Evolutionary conservation across 2,329 filamentous ascomycete genomes (phyloP), one percentile per base, ranked within the genome.

Genomic region (Eurotiales sp.): DNA sequence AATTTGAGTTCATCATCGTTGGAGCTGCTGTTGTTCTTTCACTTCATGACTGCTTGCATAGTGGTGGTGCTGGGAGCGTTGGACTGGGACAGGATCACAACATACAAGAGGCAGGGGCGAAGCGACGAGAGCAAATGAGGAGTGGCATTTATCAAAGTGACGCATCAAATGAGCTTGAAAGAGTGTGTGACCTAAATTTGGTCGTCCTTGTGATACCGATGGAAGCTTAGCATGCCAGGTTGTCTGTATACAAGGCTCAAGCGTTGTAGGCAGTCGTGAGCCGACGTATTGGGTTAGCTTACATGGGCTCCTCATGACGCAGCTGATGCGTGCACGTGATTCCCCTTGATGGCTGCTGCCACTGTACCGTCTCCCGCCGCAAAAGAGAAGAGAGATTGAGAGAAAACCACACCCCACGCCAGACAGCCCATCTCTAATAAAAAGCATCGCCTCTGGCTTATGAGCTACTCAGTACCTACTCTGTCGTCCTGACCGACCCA

Each of bases 1-100:
- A 59, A 56, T 72, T 72, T 25, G 69, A 72, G 55, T 67, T 64
- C 69, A 72, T 72, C 68, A 70, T 72, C 46, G 59, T 68, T 37
- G 51, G n/a, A 46, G 22, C 10, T 44, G 15, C n/a, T 23, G 29
- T n/a, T 12, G 29, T 37, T 22, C 34, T 39, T 17, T 47, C 21
- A 47, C 39, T 47, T 52, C 50, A 52, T 52, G 44, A 21, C 50
- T 30, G 50, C 42, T 23, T 22, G 21, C 44, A 25, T 22, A 23
- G 36, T n/a, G 44, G 8, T 21, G 37, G 21, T 29, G 12, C 22
- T 34, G 46, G 10, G 29, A 29, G 21, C 27, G n/a, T 43, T 46
- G 59, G 61, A 19, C 44, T n/a, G 32, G 22, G 22, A 37, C 23
- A 21, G 15, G 15, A 27, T 22, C 34, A 40, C 19, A 50, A 32